Percentiles rank a stretch among this genome's conserved stretches.
Evolutionary conservation across 2,329 filamentous ascomycete genomes (phyloP).

Genomic region (Fusarium buxicola): DNA sequence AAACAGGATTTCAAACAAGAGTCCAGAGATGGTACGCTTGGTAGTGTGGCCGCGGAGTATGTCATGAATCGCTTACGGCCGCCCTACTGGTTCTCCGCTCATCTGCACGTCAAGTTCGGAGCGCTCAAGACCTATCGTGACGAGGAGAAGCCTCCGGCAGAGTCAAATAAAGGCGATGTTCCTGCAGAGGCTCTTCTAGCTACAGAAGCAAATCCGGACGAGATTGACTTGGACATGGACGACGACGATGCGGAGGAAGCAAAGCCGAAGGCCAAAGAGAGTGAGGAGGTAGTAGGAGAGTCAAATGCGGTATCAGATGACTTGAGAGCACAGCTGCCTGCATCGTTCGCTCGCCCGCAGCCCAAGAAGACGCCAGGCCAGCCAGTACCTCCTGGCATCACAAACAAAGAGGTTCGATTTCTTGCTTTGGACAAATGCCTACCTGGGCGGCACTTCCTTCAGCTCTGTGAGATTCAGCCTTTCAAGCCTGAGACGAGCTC

Average conservation of each 20-base stretch:
- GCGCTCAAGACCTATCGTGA: conserved; percentile 72
- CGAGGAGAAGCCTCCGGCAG: conserved; percentile 44
- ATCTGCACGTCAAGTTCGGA: conserved; percentile 89
- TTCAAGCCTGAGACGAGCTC: conserved; percentile 51
- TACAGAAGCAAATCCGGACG: conserved; percentile 67
- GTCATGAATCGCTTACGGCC: conserved; percentile 86
- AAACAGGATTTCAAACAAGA: conserved; percentile 84
- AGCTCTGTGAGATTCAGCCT: conserved; percentile 75
- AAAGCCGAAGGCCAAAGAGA: conserved; percentile 9
- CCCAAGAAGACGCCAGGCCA: conserved; percentile 62
- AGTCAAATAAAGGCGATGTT: conserved; percentile 17
- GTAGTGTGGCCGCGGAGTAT: conserved; percentile 81
- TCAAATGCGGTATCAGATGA: conserved; percentile 65
- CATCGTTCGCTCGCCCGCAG: conserved; percentile 70
- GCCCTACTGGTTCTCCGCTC: conserved; percentile 91
- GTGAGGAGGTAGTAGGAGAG: conserved; percentile 25
- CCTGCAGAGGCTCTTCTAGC: conserved; percentile 7
- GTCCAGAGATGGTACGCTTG: conserved; percentile 78
- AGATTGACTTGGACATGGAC: conserved; percentile 77
- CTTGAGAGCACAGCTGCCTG: conserved; percentile 79
- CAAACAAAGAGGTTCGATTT: conserved; percentile 84
- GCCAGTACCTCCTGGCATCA: conserved; percentile 77
- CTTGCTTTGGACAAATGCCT: conserved; percentile 93
- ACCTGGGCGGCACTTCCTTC: conserved; percentile 82
- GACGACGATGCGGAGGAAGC: conserved; percentile 56